A percentile compares a stretch with the other conserved stretches of the same genome.
These are phyloP conservation scores for Globisporangium radiosum DNA, from an alignment of 352 stramenopile genomes.

Conservation along the genomic window DNA sequence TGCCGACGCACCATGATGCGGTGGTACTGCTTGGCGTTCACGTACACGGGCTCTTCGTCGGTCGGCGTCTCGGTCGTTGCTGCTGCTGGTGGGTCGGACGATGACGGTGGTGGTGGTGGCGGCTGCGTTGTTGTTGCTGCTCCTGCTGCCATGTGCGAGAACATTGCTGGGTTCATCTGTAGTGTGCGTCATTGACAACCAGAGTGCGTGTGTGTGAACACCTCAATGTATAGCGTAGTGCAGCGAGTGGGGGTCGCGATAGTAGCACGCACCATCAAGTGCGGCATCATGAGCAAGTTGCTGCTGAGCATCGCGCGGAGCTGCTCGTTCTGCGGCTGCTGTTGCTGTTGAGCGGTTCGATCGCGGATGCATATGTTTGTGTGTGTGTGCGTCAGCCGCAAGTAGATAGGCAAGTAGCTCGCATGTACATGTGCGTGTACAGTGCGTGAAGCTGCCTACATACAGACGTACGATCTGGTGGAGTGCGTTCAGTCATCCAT, in stretches of 20 bases:
- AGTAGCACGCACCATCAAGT: constrained; percentile 29
- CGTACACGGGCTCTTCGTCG: constrained; percentile 85
- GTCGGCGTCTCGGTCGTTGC: constrained; percentile 25
- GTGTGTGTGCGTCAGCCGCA: neutral
- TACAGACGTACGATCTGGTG: neutral
- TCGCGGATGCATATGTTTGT: neutral
- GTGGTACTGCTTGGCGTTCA: constrained; percentile 90
- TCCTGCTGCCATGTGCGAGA: constrained; percentile 35
- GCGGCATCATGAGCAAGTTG: constrained; percentile 53
- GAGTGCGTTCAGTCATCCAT: no score
- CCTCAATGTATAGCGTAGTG: no score
- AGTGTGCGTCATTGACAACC: neutral
- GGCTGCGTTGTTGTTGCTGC: constrained; percentile 1
- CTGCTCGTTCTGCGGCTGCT: constrained; percentile 48
- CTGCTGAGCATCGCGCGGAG: constrained; percentile 36
- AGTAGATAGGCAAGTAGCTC: neutral
- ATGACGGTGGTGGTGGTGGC: constrained; percentile 13
- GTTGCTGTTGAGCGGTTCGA: constrained; percentile 13
- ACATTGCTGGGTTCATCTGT: constrained; percentile 48
- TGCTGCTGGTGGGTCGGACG: no score
- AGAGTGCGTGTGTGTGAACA: no score
- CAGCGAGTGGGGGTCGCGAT: neutral
- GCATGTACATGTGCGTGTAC: neutral
- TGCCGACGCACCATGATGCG: constrained; percentile 86
- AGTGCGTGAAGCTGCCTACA: neutral